Evolutionary conservation across 139 green algal genomes (phyloP), one percentile per base, ranked within the genome.

Genomic region (Chlorella sp.): DNA sequence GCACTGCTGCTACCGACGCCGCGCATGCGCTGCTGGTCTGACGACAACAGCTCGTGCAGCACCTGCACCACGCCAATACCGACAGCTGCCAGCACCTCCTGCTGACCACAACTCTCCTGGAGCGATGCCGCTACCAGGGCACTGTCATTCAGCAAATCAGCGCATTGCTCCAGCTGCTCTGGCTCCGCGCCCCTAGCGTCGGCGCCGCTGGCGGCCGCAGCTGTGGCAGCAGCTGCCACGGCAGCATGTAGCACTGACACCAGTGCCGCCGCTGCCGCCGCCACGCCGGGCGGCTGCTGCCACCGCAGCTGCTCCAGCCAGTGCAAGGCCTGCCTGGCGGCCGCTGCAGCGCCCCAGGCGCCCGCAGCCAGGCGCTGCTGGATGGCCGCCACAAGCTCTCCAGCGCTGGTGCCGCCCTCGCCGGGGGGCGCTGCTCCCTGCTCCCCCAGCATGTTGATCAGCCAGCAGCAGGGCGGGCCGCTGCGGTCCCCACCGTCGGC

Each of bases 211-310:
- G n/a, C n/a, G n/a, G n/a, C n/a, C n/a, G n/a, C n/a, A n/a, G n/a
- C n/a, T n/a, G n/a, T n/a, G 58, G n/a, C 38, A 8, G 38, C 67
- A 12, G 36, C 45, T 25, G 36, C 8, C 35, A 64, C 59, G 0
- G 43, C 61, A 1, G 55, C 73, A 35, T 64, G 60, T 46, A 79
- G 46, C 46, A 50, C 43, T 29, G 64, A 61, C 61, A 71, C 46
- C 58, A 62, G n/a, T 5, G 61, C 61, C 8, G 35, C 25, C 23
- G 25, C 27, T 5, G 40, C n/a, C n/a, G n/a, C n/a, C n/a, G n/a
- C n/a, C n/a, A n/a, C n/a, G n/a, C n/a, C n/a, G n/a, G n/a, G n/a
- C 25, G 8, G 36, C 60, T 27, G 33, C 23, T 2, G 48, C 48
- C 0, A 9, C 12, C 27, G 46, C n/a, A n/a, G 27, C 38, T 11